Base-by-base conservation (phyloP, 2,329 filamentous ascomycete genomes). In the Capronia epimyces region DNA sequence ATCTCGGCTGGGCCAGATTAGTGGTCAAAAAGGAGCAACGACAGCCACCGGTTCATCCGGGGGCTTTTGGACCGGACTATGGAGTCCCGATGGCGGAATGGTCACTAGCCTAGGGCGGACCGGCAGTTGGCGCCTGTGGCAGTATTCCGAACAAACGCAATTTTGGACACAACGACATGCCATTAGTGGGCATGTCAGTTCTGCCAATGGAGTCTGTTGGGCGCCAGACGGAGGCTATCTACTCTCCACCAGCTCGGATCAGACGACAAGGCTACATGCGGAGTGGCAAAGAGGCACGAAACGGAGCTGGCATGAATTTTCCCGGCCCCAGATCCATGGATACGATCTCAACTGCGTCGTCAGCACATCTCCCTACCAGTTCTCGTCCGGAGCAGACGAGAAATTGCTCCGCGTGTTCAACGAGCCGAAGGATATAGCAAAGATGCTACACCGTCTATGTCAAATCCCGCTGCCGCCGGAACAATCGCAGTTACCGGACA, bases 311-410 rank as follows among this genome's bases (percentile, higher is more conserved):
- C 91, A 97, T 68, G 93, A 98, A 67, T 89, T 97, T 74, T 86
- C 90, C 1, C 78, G 93, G 43, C 93, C 93, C 3, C 93, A 98
- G 67, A 98, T 98, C 58, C 93, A 98, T 66, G 93, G 93, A 31
- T 98, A 98, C 67, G 91, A 98, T 67, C 78, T 98, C 48, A 98
- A 97, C 73, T 97, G 93, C 67, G 83, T 97, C 57, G 86, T 89
- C 63, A 79, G 83, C 0, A 75, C 96, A 3, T 83, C 81, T 6
- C 69, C 79, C 6, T 77, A 81, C 6, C 85, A 84, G 60, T 98
- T 98, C 65, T 85, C 97, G 18, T 95, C 90, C 2, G 93, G 93
- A 5, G 93, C 93, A 2, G 93, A 98, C 60, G 93, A 98, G 73
- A 98, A 98, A 70, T 80, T 98, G n/a, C 80, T 98, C 67, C 85